Evolutionary conservation across 2,329 filamentous ascomycete species (phyloP), one percentile per base, ranked within the genome.

Genomic region (Colletotrichum destructivum): DNA sequence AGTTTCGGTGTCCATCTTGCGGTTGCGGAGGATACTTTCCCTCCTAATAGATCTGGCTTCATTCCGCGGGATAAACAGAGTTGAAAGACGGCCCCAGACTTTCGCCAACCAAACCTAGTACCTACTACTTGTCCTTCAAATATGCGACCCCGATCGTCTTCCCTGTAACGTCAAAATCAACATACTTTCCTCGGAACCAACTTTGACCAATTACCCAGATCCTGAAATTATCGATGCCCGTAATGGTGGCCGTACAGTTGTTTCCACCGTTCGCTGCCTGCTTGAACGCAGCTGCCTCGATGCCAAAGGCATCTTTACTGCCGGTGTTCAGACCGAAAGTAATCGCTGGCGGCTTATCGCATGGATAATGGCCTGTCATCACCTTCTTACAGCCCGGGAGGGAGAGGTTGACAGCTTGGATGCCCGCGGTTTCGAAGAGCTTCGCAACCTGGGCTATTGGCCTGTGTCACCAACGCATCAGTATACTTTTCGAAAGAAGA

Each of bases 351-450:
- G 47, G 47, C 9, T n/a, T 49, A 21, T 18, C 16, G 47, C 47
- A 49, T n/a, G 47, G 47, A 49, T 49, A 49, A 23, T 23, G 8
- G 12, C 47, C 47, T 12, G 47, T 49, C 16, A 49, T 18, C 7
- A 49, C 8, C 47, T 49, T 49, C 18, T 2, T 49, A 49, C 47
- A 49, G 47, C 47, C 47, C 16, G 47, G 47, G 47, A 49, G 47
- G 16, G 47, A 49, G 47, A n/a, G 47, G 47, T 49, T 49, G 47
- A 49, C 47, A n/a, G 47, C 47, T 23, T 49, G 47, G 47, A 49
- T 49, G 47, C 47, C 47, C 2, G 47, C 47, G 16, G 18, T 23
- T 4, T 49, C 47, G 21, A 49, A 49, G 18, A 49, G 47, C 21
- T 49, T 49, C 47, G n/a, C n/a, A 49, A 49, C 47, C 16, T 49